Evolutionary conservation across 306 rosid genomes (phyloP).

Genomic region (Psophocarpus tetragonolobus): DNA sequence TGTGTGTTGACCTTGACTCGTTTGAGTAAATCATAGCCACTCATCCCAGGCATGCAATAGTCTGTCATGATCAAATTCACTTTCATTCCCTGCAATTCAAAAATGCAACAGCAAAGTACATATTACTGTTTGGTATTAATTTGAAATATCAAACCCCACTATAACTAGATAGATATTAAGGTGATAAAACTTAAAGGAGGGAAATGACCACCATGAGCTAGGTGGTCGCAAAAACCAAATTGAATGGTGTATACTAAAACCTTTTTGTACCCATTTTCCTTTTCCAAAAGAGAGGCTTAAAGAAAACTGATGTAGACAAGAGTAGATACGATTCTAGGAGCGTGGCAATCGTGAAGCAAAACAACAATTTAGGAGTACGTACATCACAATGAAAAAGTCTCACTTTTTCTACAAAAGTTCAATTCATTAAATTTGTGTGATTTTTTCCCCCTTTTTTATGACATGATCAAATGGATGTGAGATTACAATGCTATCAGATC

Average conservation of each 20-base stretch:
- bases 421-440: neutral
- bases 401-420: neutral
- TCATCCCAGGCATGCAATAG: conserved; percentile 99
- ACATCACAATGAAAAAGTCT: neutral
- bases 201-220: neutral
- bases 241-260: neutral
- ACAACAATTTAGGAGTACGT: neutral
- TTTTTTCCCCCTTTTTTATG: neutral
- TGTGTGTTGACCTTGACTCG: conserved; percentile 72
- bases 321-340: neutral
- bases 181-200: neutral
- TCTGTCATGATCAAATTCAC: conserved; percentile 99
- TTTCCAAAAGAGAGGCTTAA: conserved; percentile 16
- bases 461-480: neutral
- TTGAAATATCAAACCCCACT: conserved; percentile 1
- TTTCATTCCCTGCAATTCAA: conserved; percentile 69
- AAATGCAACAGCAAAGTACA: conserved; percentile 11
- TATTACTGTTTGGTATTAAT: conserved; percentile 6
- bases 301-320: neutral
- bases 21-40: conserved; percentile 95
- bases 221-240: neutral
- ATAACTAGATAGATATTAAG: neutral
- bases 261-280: conserved; percentile 3
- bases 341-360: conserved; percentile 5
- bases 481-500: neutral